Percentiles rank a stretch among this genome's conserved stretches.
Conservation (phyloP, 2,329 filamentous ascomycete genomes). For the Dothistroma septosporum region DNA sequence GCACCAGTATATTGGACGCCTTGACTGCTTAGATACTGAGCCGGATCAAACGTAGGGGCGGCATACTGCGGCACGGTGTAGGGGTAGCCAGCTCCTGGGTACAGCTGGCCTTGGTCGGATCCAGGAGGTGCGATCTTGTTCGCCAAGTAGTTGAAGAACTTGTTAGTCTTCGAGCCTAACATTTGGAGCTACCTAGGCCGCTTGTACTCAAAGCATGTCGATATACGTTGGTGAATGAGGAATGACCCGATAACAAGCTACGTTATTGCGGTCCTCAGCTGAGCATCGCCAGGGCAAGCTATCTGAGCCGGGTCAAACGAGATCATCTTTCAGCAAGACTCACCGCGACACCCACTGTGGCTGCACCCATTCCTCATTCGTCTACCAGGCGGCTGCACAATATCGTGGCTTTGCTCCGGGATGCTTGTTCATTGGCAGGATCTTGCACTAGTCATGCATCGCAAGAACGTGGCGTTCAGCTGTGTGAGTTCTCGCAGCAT, state of each 20-base stretch:
- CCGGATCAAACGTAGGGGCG: not conserved
- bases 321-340: not conserved
- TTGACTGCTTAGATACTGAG: constrained; percentile 3
- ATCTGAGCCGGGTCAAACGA: not conserved
- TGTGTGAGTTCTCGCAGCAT: not conserved
- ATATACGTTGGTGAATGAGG: not conserved
- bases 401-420: not conserved
- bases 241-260: not conserved
- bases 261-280: not conserved
- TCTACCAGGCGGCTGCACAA: not conserved
- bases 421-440: not conserved
- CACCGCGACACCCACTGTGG: not conserved
- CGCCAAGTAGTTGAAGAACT: constrained; percentile 8
- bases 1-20: constrained; percentile 3
- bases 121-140: constrained; percentile 4
- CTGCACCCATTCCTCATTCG: not conserved
- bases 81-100: not conserved
- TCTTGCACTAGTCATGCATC: not conserved
- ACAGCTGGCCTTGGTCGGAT: constrained; percentile 2
- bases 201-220: constrained; percentile 2
- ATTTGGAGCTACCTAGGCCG: constrained; percentile 1
- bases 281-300: not conserved
- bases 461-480: not conserved
- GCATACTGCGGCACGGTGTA: constrained; percentile 4
- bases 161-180: constrained; percentile 11